A percentile compares a stretch with the other conserved stretches of the same genome.
phyloP scores from a whole-genome alignment of 768 basidiomycete genomes.

The Sporobolomyces phaffii region DNA sequence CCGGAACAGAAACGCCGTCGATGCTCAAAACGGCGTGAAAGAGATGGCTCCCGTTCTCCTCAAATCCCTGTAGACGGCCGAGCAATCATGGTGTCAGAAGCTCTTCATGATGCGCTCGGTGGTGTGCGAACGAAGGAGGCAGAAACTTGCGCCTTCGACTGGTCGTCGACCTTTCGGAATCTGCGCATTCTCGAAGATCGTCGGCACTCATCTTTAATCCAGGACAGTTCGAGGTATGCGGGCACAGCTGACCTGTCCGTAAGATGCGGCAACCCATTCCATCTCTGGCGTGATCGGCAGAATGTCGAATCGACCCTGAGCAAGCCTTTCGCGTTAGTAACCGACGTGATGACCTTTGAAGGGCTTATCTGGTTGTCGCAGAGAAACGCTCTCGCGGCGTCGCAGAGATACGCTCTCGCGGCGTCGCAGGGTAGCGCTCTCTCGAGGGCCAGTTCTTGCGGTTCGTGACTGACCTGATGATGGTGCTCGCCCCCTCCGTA shows the following conservation, averaged over 20 bases:
- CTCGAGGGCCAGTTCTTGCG: too few relatives aligned
- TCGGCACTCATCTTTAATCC: too few relatives aligned
- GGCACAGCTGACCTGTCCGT: slow-evolving; percentile 52
- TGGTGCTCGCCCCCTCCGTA: slow-evolving; percentile 14
- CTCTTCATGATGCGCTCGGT: not conserved
- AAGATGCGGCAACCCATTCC: slow-evolving; percentile 62
- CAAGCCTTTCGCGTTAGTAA: slow-evolving; percentile 38
- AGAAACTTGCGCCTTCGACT: slow-evolving; percentile 54
- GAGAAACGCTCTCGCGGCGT: too few relatives aligned
- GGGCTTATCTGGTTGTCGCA: too few relatives aligned
- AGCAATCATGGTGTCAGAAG: too few relatives aligned
- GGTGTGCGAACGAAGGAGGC: not conserved
- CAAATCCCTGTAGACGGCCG: slow-evolving; percentile 55
- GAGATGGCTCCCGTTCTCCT: slow-evolving; percentile 60
- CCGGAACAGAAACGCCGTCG: slow-evolving; percentile 59
- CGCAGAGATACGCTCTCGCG: too few relatives aligned
- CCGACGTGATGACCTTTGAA: too few relatives aligned
- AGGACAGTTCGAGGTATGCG: not conserved
- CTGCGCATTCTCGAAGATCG: not conserved
- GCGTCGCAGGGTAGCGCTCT: too few relatives aligned
- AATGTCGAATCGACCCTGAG: slow-evolving; percentile 68
- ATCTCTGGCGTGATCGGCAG: slow-evolving; percentile 61
- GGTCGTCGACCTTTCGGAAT: slow-evolving; percentile 55
- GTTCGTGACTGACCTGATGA: slow-evolving; percentile 56
- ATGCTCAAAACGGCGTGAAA: slow-evolving; percentile 62